A percentile compares a stretch with the other conserved stretches of the same genome.
Conservation (phyloP, 495 filamentous ascomycete species). For the Pseudotulostoma volvatum region DNA sequence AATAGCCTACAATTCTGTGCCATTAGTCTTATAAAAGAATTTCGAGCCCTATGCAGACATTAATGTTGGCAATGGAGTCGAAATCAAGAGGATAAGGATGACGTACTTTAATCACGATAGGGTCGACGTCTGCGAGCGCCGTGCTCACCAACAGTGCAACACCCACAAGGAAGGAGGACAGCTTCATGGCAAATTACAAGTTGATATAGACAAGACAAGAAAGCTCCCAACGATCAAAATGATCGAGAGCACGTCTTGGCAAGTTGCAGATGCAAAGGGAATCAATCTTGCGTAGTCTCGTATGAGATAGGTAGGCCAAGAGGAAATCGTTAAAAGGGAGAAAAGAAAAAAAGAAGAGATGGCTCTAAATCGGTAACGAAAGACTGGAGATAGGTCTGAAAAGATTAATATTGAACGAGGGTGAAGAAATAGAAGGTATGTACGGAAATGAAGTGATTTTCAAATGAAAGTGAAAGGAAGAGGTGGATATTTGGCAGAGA, state of each 20-base stretch:
- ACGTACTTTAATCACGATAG: slow-evolving; percentile 52
- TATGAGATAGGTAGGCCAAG: no score
- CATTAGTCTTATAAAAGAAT: slow-evolving; percentile 63
- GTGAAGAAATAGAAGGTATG: no score
- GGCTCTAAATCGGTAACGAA: no score
- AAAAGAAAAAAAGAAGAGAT: no score
- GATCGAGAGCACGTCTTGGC: neutral
- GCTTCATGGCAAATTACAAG: slow-evolving; percentile 20
- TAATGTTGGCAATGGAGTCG: slow-evolving; percentile 2
- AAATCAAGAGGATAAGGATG: slow-evolving; percentile 1
- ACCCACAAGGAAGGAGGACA: slow-evolving; percentile 26
- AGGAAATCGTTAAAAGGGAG: no score
- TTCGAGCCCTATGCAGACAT: slow-evolving; percentile 40
- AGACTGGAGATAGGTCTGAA: no score
- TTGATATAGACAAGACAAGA: neutral
- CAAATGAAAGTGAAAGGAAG: no score
- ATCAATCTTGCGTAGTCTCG: no score
- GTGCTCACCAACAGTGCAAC: slow-evolving; percentile 31
- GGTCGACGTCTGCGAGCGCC: slow-evolving; percentile 41
- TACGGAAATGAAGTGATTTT: no score
- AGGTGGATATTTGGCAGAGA: no score
- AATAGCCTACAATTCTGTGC: slow-evolving; percentile 57
- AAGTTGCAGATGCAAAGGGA: neutral
- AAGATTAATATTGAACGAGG: no score
- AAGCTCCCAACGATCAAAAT: neutral